Percentiles rank a stretch among this genome's conserved stretches.
These are phyloP conservation scores for Evansstolkia leycettana DNA, from an alignment of 495 filamentous ascomycete genomes.

Conservation along the genomic window DNA sequence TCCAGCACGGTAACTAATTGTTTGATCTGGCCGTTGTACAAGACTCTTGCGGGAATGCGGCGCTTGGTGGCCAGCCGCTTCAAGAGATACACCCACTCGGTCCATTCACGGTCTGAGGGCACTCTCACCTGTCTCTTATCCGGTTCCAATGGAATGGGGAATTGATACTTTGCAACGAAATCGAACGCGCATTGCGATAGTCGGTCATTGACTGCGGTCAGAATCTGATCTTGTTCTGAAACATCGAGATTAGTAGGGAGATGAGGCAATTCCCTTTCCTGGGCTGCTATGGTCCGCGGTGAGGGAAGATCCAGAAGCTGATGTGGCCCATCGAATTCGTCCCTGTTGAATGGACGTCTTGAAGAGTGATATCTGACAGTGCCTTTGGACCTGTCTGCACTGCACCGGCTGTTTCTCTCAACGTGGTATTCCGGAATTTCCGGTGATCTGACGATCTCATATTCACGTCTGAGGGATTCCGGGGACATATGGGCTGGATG, in stretches of 20 bases:
- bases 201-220: constrained; percentile 69
- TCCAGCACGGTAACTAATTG: constrained; percentile 73
- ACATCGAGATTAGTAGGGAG: constrained; percentile 72
- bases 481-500: constrained; percentile 20
- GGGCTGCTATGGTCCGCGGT: constrained; percentile 51
- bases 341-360: constrained; percentile 64
- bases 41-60: constrained; percentile 66
- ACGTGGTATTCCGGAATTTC: constrained; percentile 30
- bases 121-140: constrained; percentile 71
- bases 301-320: constrained; percentile 62
- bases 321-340: constrained; percentile 81
- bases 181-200: constrained; percentile 77
- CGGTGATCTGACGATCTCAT: constrained; percentile 17
- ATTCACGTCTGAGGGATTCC: constrained; percentile 21
- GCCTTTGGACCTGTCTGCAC: constrained; percentile 33
- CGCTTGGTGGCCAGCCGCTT: constrained; percentile 78
- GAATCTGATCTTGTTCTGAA: constrained; percentile 71
- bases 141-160: constrained; percentile 68
- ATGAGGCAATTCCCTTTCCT: constrained; percentile 67
- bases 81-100: constrained; percentile 81
- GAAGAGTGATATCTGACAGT: constrained; percentile 46
- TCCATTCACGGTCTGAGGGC: constrained; percentile 78
- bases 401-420: constrained; percentile 25
- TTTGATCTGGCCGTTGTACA: constrained; percentile 85
- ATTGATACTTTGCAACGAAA: constrained; percentile 82